These are phyloP conservation scores for Phytophthora sansomeana DNA, from an alignment of 352 stramenopile genomes.

Conservation along the genomic window DNA sequence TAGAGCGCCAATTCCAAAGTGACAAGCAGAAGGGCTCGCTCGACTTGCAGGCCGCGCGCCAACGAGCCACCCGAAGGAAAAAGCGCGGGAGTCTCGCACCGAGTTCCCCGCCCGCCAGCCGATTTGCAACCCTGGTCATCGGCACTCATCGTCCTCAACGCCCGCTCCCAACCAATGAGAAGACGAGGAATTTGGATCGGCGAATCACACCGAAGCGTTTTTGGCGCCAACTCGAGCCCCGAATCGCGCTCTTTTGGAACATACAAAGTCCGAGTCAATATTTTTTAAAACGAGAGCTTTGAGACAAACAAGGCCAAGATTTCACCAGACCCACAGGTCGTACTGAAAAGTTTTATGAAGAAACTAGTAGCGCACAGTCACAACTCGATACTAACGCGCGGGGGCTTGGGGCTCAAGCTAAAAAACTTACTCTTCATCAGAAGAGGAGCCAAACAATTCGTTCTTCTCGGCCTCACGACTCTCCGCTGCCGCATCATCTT, in stretches of 20 bases:
- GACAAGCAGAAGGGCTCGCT: conserved; percentile 23
- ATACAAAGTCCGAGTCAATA: background rate
- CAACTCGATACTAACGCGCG: background rate
- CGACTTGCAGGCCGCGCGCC: conserved; percentile 6
- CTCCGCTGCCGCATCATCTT: conserved; percentile 27
- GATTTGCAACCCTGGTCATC: conserved; percentile 19
- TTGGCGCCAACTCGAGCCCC: conserved; percentile 20
- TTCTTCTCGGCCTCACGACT: conserved; percentile 75
- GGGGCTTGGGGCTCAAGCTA: background rate
- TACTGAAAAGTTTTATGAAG: conserved; percentile 7
- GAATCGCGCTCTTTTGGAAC: conserved; percentile 23
- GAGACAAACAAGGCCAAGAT: background rate
- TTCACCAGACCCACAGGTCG: background rate
- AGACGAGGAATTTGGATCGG: background rate
- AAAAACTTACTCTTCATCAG: conserved; percentile 71
- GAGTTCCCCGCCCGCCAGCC: conserved; percentile 8
- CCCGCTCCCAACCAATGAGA: conserved; percentile 21
- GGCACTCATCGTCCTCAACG: background rate
- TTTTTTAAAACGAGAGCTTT: too few species aligned
- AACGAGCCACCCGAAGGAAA: conserved; percentile 3
- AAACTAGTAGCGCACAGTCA: conserved; percentile 10
- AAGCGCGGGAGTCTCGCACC: conserved; percentile 3
- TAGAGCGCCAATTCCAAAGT: conserved; percentile 45
- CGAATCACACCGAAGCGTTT: conserved; percentile 16
- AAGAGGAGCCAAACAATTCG: conserved; percentile 87